Evolutionary conservation across 2,329 filamentous ascomycete species (phyloP), one percentile per base, ranked within the genome.

Genomic region (Aureobasidium melanogenum): DNA sequence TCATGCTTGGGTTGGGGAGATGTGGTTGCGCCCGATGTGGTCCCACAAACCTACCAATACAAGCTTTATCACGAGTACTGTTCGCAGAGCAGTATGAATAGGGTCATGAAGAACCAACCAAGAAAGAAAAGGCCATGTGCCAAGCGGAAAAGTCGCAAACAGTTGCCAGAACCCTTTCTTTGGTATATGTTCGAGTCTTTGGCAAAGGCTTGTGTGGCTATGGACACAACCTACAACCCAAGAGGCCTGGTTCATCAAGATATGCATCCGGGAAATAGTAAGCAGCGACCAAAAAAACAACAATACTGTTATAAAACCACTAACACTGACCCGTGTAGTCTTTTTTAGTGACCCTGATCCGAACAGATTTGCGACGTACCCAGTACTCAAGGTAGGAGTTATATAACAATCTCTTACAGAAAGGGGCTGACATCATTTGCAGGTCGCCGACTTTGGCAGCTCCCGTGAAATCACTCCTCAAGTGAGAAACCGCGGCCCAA

Each of bases 61-160:
- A 57, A 57, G 30, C n/a, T 57, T 14, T 60, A 60, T 15, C 7
- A 24, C 2, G 56, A 60, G 34, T 60, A 39, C 34, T 60, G 56
- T 26, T 17, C 14, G 7, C 44, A 44, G 8, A 46, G 44, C 22
- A 41, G 22, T 32, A 6, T 60, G 32, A 9, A n/a, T 26, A 36
- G 24, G 5, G 2, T 60, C 24, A 48, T 60, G 28, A 22, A 43
- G 4, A 39, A 22, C 2, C 43, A 39, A 19, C 24, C 36, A n/a
- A 46, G 32, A 9, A 28, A 17, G 22, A 36, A 36, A 17, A 32
- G 22, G 17, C 2, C 2, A 10, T 19, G 28, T 9, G 34, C 12
- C 3, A 2, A 2, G 1, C 28, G 7, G 12, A 43, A 26, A 41
- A n/a, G 26, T 8, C 10, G n/a, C 14, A 48, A 28, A 60, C 34